A percentile compares a stretch with the other conserved stretches of the same genome.
These are phyloP conservation scores for Dalbergia oliveri DNA, from an alignment of 306 rosid genomes.

Conservation along the genomic window DNA sequence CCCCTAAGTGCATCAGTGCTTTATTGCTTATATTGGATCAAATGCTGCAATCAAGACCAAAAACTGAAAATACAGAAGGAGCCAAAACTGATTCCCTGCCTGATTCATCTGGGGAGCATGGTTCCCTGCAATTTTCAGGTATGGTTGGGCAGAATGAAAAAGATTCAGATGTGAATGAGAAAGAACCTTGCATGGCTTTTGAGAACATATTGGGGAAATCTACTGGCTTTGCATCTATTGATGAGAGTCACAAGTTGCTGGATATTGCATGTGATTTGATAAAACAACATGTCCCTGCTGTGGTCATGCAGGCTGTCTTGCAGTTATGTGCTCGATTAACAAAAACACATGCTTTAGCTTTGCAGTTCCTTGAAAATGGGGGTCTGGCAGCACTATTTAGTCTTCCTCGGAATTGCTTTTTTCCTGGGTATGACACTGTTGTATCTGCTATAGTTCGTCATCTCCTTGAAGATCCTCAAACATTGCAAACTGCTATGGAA, in stretches of 20 bases:
- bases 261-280: constrained; percentile 88
- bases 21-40: constrained; percentile 89
- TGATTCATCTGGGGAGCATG: constrained; percentile 65
- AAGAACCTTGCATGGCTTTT: constrained; percentile 58
- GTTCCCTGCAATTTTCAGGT: constrained; percentile 59
- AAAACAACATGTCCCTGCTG: constrained; percentile 88
- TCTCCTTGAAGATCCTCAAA: constrained; percentile 99
- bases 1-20: constrained; percentile 88
- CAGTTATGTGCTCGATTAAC: constrained; percentile 96
- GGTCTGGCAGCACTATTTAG: constrained; percentile 83
- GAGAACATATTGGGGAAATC: constrained; percentile 86
- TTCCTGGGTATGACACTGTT: constrained; percentile 97
- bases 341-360: constrained; percentile 81
- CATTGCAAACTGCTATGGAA: constrained; percentile 97
- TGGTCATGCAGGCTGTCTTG: constrained; percentile 97
- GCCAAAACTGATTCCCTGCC: constrained; percentile 63
- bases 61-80: constrained; percentile 70
- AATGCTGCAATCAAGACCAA: constrained; percentile 86
- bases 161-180: constrained; percentile 54
- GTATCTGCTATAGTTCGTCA: constrained; percentile 96
- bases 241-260: constrained; percentile 80
- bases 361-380: constrained; percentile 94
- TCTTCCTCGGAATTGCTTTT: constrained; percentile 86
- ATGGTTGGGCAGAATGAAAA: constrained; percentile 57
- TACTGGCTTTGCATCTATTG: constrained; percentile 82